Evolutionary conservation across 2,329 filamentous ascomycete species (phyloP).

Genomic region (Onygena corvina): DNA sequence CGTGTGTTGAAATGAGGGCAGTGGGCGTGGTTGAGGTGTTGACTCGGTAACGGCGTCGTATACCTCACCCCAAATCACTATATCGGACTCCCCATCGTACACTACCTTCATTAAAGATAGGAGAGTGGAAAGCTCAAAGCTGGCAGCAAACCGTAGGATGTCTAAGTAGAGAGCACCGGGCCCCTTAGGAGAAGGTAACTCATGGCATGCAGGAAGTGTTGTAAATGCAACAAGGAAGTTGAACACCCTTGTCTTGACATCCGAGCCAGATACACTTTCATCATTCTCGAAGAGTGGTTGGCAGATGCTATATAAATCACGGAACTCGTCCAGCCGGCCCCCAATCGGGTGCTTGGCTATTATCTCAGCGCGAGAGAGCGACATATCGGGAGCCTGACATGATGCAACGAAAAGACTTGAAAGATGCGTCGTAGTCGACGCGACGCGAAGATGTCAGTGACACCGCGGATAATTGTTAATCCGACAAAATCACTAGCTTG

Average conservation of each 20-base stretch:
- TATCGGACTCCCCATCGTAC: background rate
- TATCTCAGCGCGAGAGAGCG: background rate
- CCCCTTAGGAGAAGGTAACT: background rate
- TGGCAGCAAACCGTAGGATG: background rate
- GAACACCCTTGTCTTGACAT: background rate
- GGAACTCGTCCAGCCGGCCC: background rate
- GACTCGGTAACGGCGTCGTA: conserved; percentile 5
- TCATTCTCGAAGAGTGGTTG: background rate
- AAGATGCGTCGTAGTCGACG: no score
- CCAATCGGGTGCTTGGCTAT: conserved; percentile 3
- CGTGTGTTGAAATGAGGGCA: background rate
- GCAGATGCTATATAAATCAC: background rate
- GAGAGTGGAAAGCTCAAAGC: no score
- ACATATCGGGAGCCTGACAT: background rate
- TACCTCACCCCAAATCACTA: background rate
- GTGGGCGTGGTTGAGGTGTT: background rate
- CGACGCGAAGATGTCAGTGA: no score
- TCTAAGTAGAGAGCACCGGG: background rate
- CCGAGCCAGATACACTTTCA: background rate
- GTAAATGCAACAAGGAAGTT: background rate
- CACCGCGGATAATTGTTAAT: no score
- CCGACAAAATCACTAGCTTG: no score
- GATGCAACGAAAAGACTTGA: no score
- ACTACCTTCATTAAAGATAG: conserved; percentile 4
- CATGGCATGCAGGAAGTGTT: background rate